phyloP scores from a whole-genome alignment of 2,329 filamentous ascomycete species.

The Trichoderma koningiopsis region DNA sequence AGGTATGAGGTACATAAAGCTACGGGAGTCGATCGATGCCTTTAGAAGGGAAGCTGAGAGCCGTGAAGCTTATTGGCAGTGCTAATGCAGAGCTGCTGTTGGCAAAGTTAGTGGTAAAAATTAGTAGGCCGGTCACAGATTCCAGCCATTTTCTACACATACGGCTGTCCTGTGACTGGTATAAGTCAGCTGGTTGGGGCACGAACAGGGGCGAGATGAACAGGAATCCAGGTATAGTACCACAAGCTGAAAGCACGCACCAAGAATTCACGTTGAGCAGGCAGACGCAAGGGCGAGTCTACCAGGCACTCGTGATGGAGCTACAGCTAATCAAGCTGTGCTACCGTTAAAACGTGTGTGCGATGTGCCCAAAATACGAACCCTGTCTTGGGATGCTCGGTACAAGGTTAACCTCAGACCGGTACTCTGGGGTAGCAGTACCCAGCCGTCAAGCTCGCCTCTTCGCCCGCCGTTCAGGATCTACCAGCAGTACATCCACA shows the following conservation, averaged over 20 bases:
- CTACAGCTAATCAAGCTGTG: neutral
- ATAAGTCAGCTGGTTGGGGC: conserved; percentile 19
- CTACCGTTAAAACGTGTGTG: neutral
- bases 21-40: neutral
- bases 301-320: neutral
- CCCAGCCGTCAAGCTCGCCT: neutral
- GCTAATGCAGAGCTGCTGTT: neutral
- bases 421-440: neutral
- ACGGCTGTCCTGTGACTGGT: conserved; percentile 6
- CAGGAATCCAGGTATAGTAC: neutral
- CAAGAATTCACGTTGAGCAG: neutral
- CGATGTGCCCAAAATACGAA: neutral
- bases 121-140: neutral
- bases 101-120: neutral
- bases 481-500: neutral
- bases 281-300: neutral
- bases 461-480: neutral
- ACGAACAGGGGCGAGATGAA: neutral
- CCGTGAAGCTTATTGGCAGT: neutral
- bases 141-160: neutral
- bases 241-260: neutral
- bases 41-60: neutral
- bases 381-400: neutral
- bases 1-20: conserved; percentile 4
- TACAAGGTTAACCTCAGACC: neutral